Evolutionary conservation across 2,329 filamentous ascomycete species (phyloP), one percentile per base, ranked within the genome.

Genomic region (Lecanosticta acicola): DNA sequence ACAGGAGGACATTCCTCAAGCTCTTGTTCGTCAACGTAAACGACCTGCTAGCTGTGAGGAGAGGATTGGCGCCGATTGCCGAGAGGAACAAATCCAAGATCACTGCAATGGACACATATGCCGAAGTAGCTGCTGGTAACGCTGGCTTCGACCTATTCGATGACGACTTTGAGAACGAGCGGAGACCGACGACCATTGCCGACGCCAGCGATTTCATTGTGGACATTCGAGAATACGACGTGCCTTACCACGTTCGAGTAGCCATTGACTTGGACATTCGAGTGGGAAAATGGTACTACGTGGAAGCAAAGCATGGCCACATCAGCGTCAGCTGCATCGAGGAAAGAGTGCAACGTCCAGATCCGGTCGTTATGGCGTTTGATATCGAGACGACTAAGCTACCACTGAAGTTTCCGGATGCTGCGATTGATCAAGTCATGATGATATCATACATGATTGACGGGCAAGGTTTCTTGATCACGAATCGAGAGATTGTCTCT

Each of bases 401-500:
- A 13, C 93, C 94, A 1, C 74, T 98, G 44, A 98, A 98, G 67
- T 98, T 98, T 59, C 94, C 93, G 19, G 94, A 98, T 64, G 84
- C 93, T 1, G 79, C 89, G 3, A 84, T 95, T 53, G 93, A 98
- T 69, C 91, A 95, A 66, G 85, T 98, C 63, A 98, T 98, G 90
- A 98, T 98, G 93, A 91, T 98, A 66, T 98, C 94, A 24, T 98
- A 98, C 73, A 98, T 98, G 94, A 97, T 98, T 60, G 93, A 98
- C 59, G 94, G 93, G 0, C 90, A 95, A 68, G 93, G 93, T 3
- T 98, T 97, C 59, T 75, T 98, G 29, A 97, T 98, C 67, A 98
- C 93, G 3, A 98, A 98, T 64, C 82, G 94, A 60, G 90, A 97
- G 64, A 94, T 98, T 50, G 89, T 98, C 8, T 95, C 91, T 0